These are phyloP conservation scores for Metarhizium sp. DNA, from an alignment of 2,329 filamentous ascomycete species.

Conservation along the genomic window DNA sequence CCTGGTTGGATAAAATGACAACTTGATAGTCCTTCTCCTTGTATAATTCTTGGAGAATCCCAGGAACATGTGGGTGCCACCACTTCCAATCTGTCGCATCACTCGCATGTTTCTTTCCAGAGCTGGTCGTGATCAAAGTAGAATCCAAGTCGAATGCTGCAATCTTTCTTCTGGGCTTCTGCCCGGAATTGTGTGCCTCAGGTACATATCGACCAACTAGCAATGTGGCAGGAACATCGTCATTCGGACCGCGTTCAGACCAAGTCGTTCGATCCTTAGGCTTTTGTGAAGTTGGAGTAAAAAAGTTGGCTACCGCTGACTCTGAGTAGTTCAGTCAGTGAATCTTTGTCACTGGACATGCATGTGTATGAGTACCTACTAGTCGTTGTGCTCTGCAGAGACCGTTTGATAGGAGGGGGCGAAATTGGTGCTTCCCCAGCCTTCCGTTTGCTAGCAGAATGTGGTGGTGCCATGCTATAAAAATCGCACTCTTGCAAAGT, in stretches of 20 bases:
- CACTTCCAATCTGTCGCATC: conserved; percentile 82
- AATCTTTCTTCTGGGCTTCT: conserved; percentile 41
- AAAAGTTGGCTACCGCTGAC: conserved; percentile 71
- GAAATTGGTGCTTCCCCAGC: conserved; percentile 35
- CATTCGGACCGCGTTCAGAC: conserved; percentile 50
- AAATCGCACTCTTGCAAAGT: neutral
- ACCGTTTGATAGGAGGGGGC: conserved; percentile 44
- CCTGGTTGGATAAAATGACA: conserved; percentile 83
- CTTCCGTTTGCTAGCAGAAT: conserved; percentile 23
- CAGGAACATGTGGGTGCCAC: conserved; percentile 71
- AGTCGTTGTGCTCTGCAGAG: conserved; percentile 40
- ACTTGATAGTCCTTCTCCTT: conserved; percentile 62
- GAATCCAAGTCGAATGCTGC: conserved; percentile 76
- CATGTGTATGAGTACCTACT: conserved; percentile 25
- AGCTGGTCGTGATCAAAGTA: conserved; percentile 71
- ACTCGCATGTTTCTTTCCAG: conserved; percentile 68
- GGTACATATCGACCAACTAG: conserved; percentile 65
- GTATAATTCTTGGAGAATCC: conserved; percentile 56
- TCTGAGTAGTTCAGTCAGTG: conserved; percentile 32
- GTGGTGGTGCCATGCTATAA: conserved; percentile 16
- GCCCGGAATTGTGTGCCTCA: conserved; percentile 21
- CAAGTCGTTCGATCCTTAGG: conserved; percentile 67
- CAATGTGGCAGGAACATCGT: conserved; percentile 46
- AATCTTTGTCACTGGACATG: neutral
- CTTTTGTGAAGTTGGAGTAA: conserved; percentile 79